phyloP scores from a whole-genome alignment of 441 rosid species.

The Bocquillonia castaneifolia region DNA sequence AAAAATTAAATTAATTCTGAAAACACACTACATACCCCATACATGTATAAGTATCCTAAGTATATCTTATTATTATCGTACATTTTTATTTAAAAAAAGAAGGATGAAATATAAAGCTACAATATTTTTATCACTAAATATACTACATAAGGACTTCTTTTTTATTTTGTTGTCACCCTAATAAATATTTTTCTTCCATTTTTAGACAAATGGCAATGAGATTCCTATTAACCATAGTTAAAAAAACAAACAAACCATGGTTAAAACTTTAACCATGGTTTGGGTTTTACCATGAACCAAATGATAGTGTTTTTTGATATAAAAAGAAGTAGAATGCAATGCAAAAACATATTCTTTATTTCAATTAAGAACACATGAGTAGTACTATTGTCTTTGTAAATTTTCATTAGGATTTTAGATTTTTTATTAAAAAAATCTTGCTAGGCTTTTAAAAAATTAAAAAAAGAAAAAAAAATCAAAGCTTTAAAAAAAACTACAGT shows the following conservation, averaged over 20 bases:
- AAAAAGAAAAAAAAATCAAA: not conserved
- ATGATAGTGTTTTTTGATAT: slow-evolving; percentile 2
- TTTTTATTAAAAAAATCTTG: too few relatives aligned
- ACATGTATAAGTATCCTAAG: too few relatives aligned
- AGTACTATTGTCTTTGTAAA: slow-evolving; percentile 5
- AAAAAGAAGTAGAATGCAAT: slow-evolving; percentile 6
- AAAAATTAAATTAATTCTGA: too few relatives aligned
- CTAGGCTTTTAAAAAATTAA: not conserved
- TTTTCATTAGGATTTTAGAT: not conserved
- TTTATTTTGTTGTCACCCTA: not conserved
- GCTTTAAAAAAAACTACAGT: not conserved
- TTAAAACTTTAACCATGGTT: slow-evolving; percentile 25
- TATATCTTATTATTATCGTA: too few relatives aligned
- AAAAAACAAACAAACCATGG: slow-evolving; percentile 24
- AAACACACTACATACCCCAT: too few relatives aligned
- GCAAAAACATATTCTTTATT: slow-evolving; percentile 10
- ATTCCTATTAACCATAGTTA: slow-evolving; percentile 21
- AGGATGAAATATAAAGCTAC: not conserved
- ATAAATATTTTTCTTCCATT: slow-evolving; percentile 4
- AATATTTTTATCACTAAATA: too few relatives aligned
- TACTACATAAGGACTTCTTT: not conserved
- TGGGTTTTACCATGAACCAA: not conserved
- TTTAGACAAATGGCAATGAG: slow-evolving; percentile 13
- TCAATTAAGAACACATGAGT: not conserved
- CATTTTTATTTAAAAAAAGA: too few relatives aligned